These are phyloP conservation scores for Hypoxylon fuscum DNA, from an alignment of 495 filamentous ascomycete species.

Conservation along the genomic window DNA sequence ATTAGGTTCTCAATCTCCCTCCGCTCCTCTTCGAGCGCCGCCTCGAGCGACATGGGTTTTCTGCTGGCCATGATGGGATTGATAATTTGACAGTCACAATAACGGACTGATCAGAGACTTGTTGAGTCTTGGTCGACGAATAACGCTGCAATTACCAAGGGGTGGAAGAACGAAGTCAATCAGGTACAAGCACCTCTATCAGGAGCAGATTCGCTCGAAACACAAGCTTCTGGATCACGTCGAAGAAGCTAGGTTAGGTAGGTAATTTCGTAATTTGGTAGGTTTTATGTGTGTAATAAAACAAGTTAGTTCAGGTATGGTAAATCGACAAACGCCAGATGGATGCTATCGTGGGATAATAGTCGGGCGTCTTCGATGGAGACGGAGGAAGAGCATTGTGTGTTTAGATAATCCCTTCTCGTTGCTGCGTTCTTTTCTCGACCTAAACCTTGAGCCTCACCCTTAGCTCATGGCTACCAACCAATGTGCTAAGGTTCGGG, in stretches of 20 bases:
- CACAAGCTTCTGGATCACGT: no score
- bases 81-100: background rate
- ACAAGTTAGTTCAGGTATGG: background rate
- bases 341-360: conserved; percentile 48
- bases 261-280: background rate
- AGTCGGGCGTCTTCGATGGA: conserved; percentile 45
- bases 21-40: conserved; percentile 76
- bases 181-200: no score
- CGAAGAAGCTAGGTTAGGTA: no score
- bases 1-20: conserved; percentile 73
- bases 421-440: conserved; percentile 24
- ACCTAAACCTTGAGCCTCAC: conserved; percentile 23
- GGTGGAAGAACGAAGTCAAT: no score
- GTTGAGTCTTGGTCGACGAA: conserved; percentile 6
- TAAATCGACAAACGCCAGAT: conserved; percentile 30
- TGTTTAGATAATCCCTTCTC: conserved; percentile 29
- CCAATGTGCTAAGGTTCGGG: conserved; percentile 15
- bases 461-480: conserved; percentile 37
- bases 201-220: no score
- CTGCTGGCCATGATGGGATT: conserved; percentile 35
- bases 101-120: background rate
- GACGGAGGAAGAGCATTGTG: conserved; percentile 43
- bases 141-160: no score
- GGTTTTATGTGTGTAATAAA: conserved; percentile 2
- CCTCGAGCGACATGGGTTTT: conserved; percentile 70